These are phyloP conservation scores for Chamaecrista fasciculata DNA, from an alignment of 306 rosid species.

Conservation along the genomic window DNA sequence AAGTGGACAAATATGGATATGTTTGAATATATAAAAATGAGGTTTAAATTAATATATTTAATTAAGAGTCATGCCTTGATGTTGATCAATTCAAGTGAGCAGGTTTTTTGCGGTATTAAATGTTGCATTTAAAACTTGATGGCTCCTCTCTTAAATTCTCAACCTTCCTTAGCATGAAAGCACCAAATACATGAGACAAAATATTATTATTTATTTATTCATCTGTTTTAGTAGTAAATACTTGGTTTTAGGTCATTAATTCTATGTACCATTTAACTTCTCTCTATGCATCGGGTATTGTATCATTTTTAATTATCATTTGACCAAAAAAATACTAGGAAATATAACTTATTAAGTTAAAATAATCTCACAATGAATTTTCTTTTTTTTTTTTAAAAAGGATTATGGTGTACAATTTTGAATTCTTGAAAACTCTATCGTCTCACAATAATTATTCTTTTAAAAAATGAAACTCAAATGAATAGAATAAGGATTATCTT, in stretches of 20 bases:
- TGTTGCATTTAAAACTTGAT: constrained; percentile 11
- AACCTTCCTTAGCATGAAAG: constrained; percentile 18
- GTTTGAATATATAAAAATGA: background rate
- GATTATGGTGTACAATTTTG: too few relatives aligned
- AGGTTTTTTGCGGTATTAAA: constrained; percentile 14
- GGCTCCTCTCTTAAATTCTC: constrained; percentile 14
- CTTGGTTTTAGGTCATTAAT: background rate
- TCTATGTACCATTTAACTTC: background rate
- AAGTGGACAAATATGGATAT: background rate
- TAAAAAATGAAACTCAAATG: too few relatives aligned
- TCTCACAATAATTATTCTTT: too few relatives aligned
- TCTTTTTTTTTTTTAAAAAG: too few relatives aligned
- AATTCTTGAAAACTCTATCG: too few relatives aligned
- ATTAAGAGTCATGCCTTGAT: background rate
- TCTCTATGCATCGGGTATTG: background rate
- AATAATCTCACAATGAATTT: too few relatives aligned
- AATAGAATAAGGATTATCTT: too few relatives aligned
- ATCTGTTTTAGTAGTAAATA: background rate
- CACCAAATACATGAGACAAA: background rate
- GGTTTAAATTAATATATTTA: background rate
- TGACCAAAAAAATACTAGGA: background rate
- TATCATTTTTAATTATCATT: background rate
- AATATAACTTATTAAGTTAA: too few relatives aligned
- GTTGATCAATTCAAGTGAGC: background rate
- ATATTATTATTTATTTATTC: background rate